Percentiles rank a stretch among this genome's conserved stretches.
phyloP scores from a whole-genome alignment of 352 stramenopile species.

The Thraustochytrium sp. region DNA sequence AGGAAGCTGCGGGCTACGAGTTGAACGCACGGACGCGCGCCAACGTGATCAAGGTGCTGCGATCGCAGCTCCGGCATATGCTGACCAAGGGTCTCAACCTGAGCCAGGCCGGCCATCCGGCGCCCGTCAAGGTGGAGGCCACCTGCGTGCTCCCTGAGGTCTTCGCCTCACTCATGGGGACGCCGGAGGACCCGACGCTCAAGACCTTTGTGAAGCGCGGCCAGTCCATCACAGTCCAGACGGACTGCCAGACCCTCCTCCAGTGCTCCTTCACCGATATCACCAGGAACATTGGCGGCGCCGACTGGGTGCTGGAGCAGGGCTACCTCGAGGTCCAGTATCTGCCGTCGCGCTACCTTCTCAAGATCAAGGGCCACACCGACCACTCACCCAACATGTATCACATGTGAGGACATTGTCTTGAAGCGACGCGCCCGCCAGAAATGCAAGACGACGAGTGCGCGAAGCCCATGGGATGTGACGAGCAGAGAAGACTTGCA shows the following conservation, averaged over 20 bases:
- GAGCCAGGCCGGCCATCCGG: neutral
- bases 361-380: neutral
- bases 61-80: neutral
- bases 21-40: neutral
- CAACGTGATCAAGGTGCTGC: neutral
- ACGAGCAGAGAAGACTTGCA: too few species aligned
- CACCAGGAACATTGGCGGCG: neutral
- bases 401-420: too few species aligned
- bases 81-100: neutral
- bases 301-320: neutral
- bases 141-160: neutral
- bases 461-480: too few species aligned
- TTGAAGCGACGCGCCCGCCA: too few species aligned
- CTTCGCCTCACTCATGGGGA: neutral
- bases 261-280: neutral
- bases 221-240: neutral
- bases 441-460: too few species aligned
- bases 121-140: neutral
- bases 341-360: neutral
- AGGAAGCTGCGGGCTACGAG: neutral
- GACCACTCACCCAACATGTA: too few species aligned
- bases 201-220: neutral
- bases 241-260: neutral
- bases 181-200: neutral
- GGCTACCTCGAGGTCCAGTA: neutral